Base-by-base conservation (phyloP, 2,329 filamentous ascomycete species). In the Venturiaceae sp. region DNA sequence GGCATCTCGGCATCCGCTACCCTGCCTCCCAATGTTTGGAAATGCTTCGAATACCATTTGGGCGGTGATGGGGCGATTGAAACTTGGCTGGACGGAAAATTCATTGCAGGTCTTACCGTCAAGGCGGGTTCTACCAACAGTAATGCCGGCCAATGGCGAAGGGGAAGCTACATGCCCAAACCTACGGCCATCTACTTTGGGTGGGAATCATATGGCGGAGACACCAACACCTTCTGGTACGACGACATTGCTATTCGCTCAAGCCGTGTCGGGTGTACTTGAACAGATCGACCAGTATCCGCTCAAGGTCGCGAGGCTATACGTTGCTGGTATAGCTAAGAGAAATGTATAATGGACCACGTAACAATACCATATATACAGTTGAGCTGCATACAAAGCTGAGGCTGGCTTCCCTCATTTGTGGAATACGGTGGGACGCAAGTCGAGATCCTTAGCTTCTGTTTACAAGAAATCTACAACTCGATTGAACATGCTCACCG, bases 1-100 rank as follows among this genome's bases (percentile, higher is more conserved):
- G 82, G 82, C 13, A 81, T 83, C 55, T 80, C 80, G 0, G 67
- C 80, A 0, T 84, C 81, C 3, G 71, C 68, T 1, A 71, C 76
- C 2, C 75, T 84, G 33, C 74, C 80, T 0, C 73, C 80, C 1
- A 75, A 74, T 60, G 59, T 61, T 2, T 84, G 81, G 79, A 71
- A 82, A 63, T 85, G 82, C 69, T 80, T 85, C 60, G 82, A 85
- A 66, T 84, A 84, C 69, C 80, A 83, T 62, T 59, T 84, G 26
- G 80, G 80, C 28, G 68, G 78, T 11, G 80, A 84, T 62, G 82
- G 82, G 36, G 80, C 74, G 9, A 72, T 84, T 55, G 80, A 83
- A 74, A 84, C 82, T 1, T 85, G 82, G 82, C 65, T 84, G 62
- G 79, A 84, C 67, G 75, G 74, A 60, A 70, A 69, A 14, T 74